Percentiles rank a stretch among this genome's conserved stretches.
phyloP scores from a whole-genome alignment of 805 yeast genomes.

The Starmerella floricola region DNA sequence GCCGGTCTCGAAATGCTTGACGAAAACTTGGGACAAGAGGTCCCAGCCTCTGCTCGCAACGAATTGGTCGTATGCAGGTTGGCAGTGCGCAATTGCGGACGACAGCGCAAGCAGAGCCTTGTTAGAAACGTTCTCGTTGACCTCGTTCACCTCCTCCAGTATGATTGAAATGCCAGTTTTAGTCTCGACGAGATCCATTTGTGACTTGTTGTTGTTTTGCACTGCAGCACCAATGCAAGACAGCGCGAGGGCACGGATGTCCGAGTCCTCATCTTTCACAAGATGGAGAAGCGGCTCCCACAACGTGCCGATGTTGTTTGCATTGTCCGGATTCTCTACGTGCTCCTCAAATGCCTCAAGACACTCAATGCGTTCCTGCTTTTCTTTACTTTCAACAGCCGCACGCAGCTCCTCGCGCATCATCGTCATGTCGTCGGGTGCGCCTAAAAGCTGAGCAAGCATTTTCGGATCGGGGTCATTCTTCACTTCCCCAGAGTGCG shows the following conservation, averaged over 20 bases:
- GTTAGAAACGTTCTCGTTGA: slow-evolving; percentile 32
- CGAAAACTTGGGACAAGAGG: slow-evolving; percentile 30
- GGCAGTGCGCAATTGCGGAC: slow-evolving; percentile 57
- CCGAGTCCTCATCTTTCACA: slow-evolving; percentile 32
- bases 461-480: slow-evolving; percentile 57
- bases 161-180: slow-evolving; percentile 26
- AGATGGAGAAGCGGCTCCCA: slow-evolving; percentile 68
- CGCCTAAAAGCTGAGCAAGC: slow-evolving; percentile 65
- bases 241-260: slow-evolving; percentile 47
- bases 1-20: slow-evolving; percentile 7
- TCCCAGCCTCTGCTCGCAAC: slow-evolving; percentile 52
- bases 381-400: slow-evolving; percentile 42
- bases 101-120: slow-evolving; percentile 74
- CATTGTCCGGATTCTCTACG: slow-evolving; percentile 86
- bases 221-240: slow-evolving; percentile 82
- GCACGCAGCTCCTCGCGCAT: slow-evolving; percentile 69
- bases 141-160: slow-evolving; percentile 24
- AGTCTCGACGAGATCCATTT: slow-evolving; percentile 41
- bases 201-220: slow-evolving; percentile 75
- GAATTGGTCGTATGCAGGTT: slow-evolving; percentile 44
- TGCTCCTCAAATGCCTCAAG: slow-evolving; percentile 88
- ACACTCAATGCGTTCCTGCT: slow-evolving; percentile 59
- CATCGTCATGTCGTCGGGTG: slow-evolving; percentile 74
- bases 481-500: slow-evolving; percentile 42
- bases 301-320: slow-evolving; percentile 76